phyloP scores from a whole-genome alignment of 192 early-diverging fungal genomes.

The Coemansia aciculifera region DNA sequence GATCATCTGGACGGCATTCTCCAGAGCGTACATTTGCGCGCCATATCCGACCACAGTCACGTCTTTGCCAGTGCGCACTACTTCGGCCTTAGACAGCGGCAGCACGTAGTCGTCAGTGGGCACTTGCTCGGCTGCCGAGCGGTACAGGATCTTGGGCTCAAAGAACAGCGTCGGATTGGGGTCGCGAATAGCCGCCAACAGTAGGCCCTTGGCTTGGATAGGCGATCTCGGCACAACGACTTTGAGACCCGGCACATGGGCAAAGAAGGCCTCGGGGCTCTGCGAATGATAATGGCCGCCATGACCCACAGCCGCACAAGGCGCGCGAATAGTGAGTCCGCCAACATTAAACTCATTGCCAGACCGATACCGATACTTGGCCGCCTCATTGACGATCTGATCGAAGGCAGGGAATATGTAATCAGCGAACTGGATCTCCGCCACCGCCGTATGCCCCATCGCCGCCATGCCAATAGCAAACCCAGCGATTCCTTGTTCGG shows the following conservation, averaged over 20 bases:
- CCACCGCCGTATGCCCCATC: conserved; percentile 93
- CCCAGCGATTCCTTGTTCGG: conserved; percentile 94
- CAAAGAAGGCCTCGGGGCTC: conserved; percentile 91
- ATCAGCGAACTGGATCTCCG: conserved; percentile 99
- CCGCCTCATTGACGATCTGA: conserved; percentile 97
- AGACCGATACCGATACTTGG: conserved; percentile 94
- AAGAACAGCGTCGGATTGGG: conserved; percentile 93
- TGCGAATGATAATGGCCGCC: conserved; percentile 97
- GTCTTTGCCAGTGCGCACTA: conserved; percentile 81
- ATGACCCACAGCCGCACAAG: conserved; percentile 92
- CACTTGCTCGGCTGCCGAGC: conserved; percentile 92
- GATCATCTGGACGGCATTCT: conserved; percentile 82
- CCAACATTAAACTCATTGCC: conserved; percentile 91
- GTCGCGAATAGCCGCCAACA: conserved; percentile 87
- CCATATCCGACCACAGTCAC: conserved; percentile 92
- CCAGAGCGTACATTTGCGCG: conserved; percentile 89
- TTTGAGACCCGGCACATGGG: conserved; percentile 92
- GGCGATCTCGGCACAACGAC: conserved; percentile 90
- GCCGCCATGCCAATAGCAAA: conserved; percentile 95
- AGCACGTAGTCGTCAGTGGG: conserved; percentile 89
- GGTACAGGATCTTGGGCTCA: conserved; percentile 96
- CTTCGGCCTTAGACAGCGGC: conserved; percentile 89
- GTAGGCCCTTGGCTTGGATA: conserved; percentile 92
- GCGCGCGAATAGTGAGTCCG: conserved; percentile 87
- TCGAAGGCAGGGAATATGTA: conserved; percentile 99